These are phyloP conservation scores for Xylaria longipes DNA, from an alignment of 495 filamentous ascomycete species.

Conservation along the genomic window DNA sequence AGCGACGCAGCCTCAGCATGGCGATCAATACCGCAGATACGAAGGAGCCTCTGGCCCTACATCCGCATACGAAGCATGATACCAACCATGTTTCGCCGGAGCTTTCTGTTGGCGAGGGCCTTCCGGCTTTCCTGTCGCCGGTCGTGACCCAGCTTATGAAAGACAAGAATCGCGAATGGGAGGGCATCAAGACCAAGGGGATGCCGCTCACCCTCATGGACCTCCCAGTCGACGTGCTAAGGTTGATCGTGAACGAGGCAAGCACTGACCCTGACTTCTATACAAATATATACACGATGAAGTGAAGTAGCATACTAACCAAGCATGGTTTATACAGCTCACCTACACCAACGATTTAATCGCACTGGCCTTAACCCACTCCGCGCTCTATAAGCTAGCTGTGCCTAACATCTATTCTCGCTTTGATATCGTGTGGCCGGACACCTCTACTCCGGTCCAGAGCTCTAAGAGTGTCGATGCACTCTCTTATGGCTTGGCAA, in stretches of 20 bases:
- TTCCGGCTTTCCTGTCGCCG: slow-evolving; percentile 28
- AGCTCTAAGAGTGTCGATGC: slow-evolving; percentile 84
- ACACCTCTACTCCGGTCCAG: slow-evolving; percentile 66
- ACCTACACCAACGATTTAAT: slow-evolving; percentile 89
- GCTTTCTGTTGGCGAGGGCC: slow-evolving; percentile 28
- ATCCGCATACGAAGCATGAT: slow-evolving; percentile 32
- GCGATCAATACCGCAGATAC: background rate
- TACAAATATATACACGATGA: background rate
- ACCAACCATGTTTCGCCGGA: slow-evolving; percentile 27
- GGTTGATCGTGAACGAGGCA: slow-evolving; percentile 89
- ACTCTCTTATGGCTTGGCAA: slow-evolving; percentile 87
- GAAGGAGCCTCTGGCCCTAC: background rate
- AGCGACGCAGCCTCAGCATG: slow-evolving; percentile 9
- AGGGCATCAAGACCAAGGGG: slow-evolving; percentile 42
- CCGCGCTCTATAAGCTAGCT: slow-evolving; percentile 79
- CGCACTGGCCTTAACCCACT: slow-evolving; percentile 81
- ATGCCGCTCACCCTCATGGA: slow-evolving; percentile 69
- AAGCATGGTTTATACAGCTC: slow-evolving; percentile 59
- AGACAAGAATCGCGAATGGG: slow-evolving; percentile 51
- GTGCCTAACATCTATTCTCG: slow-evolving; percentile 89
- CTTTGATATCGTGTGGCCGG: slow-evolving; percentile 96
- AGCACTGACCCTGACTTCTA: slow-evolving; percentile 29
- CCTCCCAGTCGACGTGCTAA: slow-evolving; percentile 85
- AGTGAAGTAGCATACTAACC: slow-evolving; percentile 24
- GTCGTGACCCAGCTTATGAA: slow-evolving; percentile 41